phyloP scores from a whole-genome alignment of 108 stramenopile species.

The Nitzschia sp. region DNA sequence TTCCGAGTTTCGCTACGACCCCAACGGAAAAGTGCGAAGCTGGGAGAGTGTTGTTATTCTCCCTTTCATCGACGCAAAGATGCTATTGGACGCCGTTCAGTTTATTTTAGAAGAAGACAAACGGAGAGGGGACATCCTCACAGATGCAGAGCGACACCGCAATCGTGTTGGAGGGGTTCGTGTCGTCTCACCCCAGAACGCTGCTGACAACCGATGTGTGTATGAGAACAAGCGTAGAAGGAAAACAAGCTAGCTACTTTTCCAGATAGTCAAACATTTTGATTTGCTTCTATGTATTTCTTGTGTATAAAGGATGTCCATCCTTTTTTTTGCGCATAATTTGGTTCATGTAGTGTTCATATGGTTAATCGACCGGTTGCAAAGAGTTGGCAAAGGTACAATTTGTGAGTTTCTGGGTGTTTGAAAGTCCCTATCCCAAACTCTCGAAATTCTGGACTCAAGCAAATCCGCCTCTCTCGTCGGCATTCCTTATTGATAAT shows the following conservation, averaged over 20 bases:
- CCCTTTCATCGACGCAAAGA: constrained; percentile 92
- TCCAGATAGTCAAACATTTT: too few relatives aligned
- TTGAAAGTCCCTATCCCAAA: constrained; percentile 39
- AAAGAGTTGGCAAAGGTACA: constrained; percentile 20
- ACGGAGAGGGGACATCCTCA: constrained; percentile 42
- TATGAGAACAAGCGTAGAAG: too few relatives aligned
- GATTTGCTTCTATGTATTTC: too few relatives aligned
- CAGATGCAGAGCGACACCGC: constrained; percentile 70
- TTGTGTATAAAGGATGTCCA: too few relatives aligned
- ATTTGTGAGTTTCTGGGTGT: not conserved
- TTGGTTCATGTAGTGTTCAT: not conserved
- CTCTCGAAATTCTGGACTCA: constrained; percentile 10
- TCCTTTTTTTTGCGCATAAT: too few relatives aligned
- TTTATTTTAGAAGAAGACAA: constrained; percentile 53
- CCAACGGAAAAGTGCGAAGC: constrained; percentile 87
- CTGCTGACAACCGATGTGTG: constrained; percentile 1
- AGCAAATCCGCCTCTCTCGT: constrained; percentile 9
- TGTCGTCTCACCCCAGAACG: constrained; percentile 47
- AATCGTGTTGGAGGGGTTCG: constrained; percentile 63
- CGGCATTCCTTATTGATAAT: not conserved
- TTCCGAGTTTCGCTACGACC: constrained; percentile 70
- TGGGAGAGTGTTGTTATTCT: constrained; percentile 98
- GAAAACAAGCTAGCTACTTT: too few relatives aligned
- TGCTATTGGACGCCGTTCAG: constrained; percentile 76
- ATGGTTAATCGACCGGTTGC: constrained; percentile 28